Evolutionary conservation across 164 flowering plant species (phyloP).

Genomic region (Magnolia kwangsiensis): DNA sequence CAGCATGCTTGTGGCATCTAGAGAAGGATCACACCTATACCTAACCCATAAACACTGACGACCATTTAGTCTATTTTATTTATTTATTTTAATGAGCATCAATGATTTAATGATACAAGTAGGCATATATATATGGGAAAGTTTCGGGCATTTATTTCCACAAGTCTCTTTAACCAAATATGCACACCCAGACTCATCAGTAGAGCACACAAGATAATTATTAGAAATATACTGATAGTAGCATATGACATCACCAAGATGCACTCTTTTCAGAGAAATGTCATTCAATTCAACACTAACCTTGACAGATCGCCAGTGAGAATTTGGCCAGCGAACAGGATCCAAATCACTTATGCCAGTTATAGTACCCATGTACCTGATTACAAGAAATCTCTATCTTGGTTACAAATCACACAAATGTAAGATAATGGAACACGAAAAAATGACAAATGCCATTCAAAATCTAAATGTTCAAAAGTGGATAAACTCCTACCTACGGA

Average conservation of each 20-base stretch:
- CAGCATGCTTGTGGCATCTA: too few species aligned
- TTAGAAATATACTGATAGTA: too few species aligned
- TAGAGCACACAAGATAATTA: too few species aligned
- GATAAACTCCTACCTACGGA: slow-evolving; percentile 50
- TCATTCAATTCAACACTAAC: slow-evolving; percentile 22
- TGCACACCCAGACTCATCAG: too few species aligned
- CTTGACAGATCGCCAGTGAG: slow-evolving; percentile 94
- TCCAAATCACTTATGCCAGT: slow-evolving; percentile 82
- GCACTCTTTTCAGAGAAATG: background rate
- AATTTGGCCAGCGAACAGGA: slow-evolving; percentile 82
- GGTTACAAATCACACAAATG: background rate
- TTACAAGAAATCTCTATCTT: background rate
- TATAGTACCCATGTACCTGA: slow-evolving; percentile 92
- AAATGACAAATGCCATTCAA: background rate
- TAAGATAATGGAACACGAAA: background rate
- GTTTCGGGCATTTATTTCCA: background rate
- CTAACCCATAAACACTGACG: too few species aligned
- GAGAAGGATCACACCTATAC: too few species aligned
- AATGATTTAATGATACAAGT: background rate
- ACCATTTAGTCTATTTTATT: too few species aligned
- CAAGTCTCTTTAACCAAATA: background rate
- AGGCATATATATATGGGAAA: background rate
- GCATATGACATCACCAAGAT: too few species aligned
- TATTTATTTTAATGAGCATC: background rate
- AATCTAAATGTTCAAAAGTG: background rate